Evolutionary conservation across 768 basidiomycete species (phyloP), one percentile per base, ranked within the genome.

Genomic region (Asterophora lycoperdoides): DNA sequence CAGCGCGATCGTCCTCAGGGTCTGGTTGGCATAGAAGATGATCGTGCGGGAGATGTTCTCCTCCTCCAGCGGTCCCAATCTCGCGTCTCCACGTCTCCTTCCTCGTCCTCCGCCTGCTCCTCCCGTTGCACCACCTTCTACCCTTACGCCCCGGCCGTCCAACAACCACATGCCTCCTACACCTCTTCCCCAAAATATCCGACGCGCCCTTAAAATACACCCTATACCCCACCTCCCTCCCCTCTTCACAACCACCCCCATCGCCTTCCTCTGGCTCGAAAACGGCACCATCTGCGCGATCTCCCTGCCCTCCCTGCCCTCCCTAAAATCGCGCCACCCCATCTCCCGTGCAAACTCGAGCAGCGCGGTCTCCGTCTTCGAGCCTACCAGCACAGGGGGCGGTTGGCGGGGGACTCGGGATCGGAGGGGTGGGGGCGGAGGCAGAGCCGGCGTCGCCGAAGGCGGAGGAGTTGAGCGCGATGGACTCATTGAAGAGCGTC

Each of bases 11-110:
- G 96, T 97, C 42, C 95, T 83, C 8, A 97, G 82, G 10, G 84
- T 88, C 70, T 98, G 95, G 66, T 94, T 94, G 59, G 94, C 94
- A 65, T 99, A 98, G 68, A 96, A 95, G 56, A 95, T 94, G 68
- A 94, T 97, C 11, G 95, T 97, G 39, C 90, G 80, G 20, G 77
- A 79, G 63, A 97, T 91, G 62, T 97, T 97, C 60, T 87, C 85
- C 51, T 75, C 73, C 11, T 84, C 81, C 14, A 83, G 69, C 8
- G 78, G 71, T n/a, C 57, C 82, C 83, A 49, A 96, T 91, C 1
- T 65, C 65, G 49, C 2, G 80, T 82, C 61, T 84, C 76, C 37
- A 94, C 55, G 13, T 45, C 56, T 5, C 62, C 43, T 11, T 20
- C 64, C 18, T 57, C 53, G 14, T 45, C 57, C 5, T 61, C 43